phyloP scores from a whole-genome alignment of 2,329 filamentous ascomycete species.

The Calonectria ilicicola region DNA sequence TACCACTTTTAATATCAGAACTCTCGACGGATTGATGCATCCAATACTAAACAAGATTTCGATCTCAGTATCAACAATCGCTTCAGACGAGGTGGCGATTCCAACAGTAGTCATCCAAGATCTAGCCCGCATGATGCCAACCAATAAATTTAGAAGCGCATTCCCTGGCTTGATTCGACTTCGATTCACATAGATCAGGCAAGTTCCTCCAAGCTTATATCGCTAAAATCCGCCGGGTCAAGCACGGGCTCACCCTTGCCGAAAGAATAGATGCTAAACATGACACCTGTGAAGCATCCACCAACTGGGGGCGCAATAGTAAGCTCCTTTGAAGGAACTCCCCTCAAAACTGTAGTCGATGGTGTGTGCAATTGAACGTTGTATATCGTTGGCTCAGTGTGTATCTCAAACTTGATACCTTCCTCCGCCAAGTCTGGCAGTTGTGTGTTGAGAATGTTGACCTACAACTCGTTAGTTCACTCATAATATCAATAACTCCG shows the following conservation, averaged over 20 bases:
- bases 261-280: conserved; percentile 40
- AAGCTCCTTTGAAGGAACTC: conserved; percentile 11
- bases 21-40: too few species aligned
- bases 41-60: too few species aligned
- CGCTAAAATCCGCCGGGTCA: conserved; percentile 32
- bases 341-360: not conserved
- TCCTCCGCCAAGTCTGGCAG: not conserved
- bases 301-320: conserved; percentile 33
- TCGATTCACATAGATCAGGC: not conserved
- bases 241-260: conserved; percentile 35
- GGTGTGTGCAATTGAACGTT: not conserved
- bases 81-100: too few species aligned
- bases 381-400: not conserved
- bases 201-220: conserved; percentile 8
- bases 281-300: conserved; percentile 35
- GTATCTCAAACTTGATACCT: conserved; percentile 8
- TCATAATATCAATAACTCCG: not conserved
- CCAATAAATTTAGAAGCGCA: too few species aligned
- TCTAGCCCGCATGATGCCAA: too few species aligned
- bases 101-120: too few species aligned
- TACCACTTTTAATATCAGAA: too few species aligned
- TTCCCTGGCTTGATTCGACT: not conserved
- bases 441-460: not conserved
- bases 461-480: not conserved
- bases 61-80: too few species aligned